Evolutionary conservation across 148 eudicot genomes (phyloP).

Genomic region (Rhododendron ferrugineum): DNA sequence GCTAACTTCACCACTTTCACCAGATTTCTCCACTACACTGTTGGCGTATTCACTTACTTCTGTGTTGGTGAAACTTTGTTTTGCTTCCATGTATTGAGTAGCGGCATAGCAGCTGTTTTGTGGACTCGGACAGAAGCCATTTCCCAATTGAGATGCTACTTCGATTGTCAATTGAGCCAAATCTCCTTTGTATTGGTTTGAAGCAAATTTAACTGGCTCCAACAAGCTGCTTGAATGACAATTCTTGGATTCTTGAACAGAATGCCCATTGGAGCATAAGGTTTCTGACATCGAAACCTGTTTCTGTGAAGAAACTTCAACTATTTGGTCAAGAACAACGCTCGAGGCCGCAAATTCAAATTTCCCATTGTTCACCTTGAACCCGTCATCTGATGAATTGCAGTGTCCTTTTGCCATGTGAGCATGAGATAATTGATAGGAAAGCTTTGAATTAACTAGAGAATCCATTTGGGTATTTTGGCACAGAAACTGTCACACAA

Average conservation of each 20-base stretch:
- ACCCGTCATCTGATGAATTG: background rate
- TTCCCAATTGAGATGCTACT: constrained; percentile 29
- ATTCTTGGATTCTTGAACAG: constrained; percentile 31
- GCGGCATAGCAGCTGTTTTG: constrained; percentile 62
- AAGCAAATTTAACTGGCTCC: constrained; percentile 14
- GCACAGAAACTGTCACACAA: constrained; percentile 25
- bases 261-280: constrained; percentile 24
- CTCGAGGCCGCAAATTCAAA: constrained; percentile 13
- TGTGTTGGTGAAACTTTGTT: constrained; percentile 73
- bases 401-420: constrained; percentile 3
- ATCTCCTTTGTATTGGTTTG: constrained; percentile 19
- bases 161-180: constrained; percentile 14
- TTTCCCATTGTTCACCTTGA: constrained; percentile 24
- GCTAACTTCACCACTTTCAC: constrained; percentile 40
- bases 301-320: constrained; percentile 23
- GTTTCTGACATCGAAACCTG: constrained; percentile 29
- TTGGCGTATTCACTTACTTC: constrained; percentile 62
- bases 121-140: constrained; percentile 56
- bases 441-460: constrained; percentile 14
- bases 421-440: constrained; percentile 17
- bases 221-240: constrained; percentile 23
- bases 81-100: constrained; percentile 65
- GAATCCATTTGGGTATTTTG: constrained; percentile 17
- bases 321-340: constrained; percentile 21
- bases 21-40: constrained; percentile 43